Conservation (phyloP, 2,329 filamentous ascomycete species). For the Fusarium piperis region DNA sequence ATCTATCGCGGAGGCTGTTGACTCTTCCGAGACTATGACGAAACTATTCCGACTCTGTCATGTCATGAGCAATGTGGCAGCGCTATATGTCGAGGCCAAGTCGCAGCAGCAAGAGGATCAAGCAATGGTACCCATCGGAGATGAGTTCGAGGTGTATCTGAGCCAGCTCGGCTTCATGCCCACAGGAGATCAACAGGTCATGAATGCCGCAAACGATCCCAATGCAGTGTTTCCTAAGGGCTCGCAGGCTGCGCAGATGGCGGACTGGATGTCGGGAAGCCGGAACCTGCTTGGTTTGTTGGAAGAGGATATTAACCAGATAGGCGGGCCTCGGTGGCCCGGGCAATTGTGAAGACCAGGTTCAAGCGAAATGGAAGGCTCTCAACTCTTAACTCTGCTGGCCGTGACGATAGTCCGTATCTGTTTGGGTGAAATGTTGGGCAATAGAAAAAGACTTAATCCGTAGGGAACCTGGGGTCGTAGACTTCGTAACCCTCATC, state of each 20-base stretch:
- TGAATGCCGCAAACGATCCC: conserved; percentile 23
- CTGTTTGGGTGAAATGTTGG: not conserved
- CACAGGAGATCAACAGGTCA: conserved; percentile 45
- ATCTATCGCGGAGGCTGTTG: conserved; percentile 62
- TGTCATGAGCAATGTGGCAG: conserved; percentile 69
- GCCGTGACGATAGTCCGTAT: not conserved
- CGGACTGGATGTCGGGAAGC: conserved; percentile 74
- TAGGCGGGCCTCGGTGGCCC: conserved; percentile 51
- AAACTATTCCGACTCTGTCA: conserved; percentile 71
- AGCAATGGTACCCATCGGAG: conserved; percentile 60
- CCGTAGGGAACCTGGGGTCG: conserved; percentile 67
- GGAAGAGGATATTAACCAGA: conserved; percentile 67
- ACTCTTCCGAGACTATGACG: conserved; percentile 66
- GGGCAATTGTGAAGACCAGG: conserved; percentile 29
- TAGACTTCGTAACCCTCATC: conserved; percentile 78
- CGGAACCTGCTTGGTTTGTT: conserved; percentile 71
- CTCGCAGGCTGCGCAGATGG: conserved; percentile 58
- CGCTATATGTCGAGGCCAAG: conserved; percentile 70
- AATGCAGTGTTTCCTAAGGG: conserved; percentile 37
- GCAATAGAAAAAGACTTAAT: conserved; percentile 53
- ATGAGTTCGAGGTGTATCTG: conserved; percentile 73
- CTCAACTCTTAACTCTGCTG: not conserved
- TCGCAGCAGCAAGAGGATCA: conserved; percentile 57
- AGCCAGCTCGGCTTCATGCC: conserved; percentile 70
- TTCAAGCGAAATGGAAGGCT: conserved; percentile 4